A percentile compares a stretch with the other conserved stretches of the same genome.
These are phyloP conservation scores for Termitomyces sp. DNA, from an alignment of 768 basidiomycete genomes.

Conservation along the genomic window DNA sequence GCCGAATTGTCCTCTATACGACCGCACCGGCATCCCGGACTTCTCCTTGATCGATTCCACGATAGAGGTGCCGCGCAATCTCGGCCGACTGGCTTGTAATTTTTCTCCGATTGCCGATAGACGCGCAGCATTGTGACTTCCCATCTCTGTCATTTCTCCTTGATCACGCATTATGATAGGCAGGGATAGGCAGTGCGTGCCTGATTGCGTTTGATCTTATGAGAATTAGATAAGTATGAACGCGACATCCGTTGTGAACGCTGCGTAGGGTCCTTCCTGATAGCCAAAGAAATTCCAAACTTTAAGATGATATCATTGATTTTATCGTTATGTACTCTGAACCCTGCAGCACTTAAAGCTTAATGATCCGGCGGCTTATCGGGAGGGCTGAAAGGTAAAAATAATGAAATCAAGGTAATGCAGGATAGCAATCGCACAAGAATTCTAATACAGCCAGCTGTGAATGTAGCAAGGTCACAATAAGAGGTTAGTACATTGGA, in stretches of 20 bases:
- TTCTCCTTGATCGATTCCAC: background rate
- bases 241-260: background rate
- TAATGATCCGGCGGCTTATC: conserved; percentile 3
- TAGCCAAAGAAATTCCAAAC: background rate
- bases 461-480: background rate
- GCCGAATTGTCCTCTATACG: background rate
- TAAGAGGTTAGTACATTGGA: background rate
- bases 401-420: background rate
- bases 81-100: background rate
- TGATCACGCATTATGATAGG: background rate
- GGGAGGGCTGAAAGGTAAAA: background rate
- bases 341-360: background rate
- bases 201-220: background rate
- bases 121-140: background rate
- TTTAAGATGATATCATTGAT: background rate
- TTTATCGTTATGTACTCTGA: background rate
- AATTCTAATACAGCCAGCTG: conserved; percentile 1
- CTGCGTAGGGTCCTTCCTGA: background rate
- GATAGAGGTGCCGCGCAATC: background rate
- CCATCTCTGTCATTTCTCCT: background rate
- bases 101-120: background rate
- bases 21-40: conserved; percentile 3
- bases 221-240: background rate
- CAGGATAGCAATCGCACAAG: background rate
- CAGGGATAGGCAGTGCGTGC: background rate